Conservation (phyloP, 768 basidiomycete genomes). For the Suillus brevipes region DNA sequence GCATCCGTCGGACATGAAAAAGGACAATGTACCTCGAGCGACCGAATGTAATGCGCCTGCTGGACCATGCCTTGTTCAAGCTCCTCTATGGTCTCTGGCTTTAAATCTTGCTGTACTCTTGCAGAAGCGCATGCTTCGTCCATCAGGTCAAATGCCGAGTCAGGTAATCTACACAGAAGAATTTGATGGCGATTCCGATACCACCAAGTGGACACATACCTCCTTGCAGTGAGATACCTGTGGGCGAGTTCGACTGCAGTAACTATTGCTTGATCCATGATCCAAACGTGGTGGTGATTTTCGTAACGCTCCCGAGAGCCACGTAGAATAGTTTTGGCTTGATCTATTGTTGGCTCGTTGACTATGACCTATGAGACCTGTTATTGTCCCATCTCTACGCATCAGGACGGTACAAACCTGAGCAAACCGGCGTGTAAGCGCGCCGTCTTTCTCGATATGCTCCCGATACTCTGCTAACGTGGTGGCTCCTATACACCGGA, state of each 20-base stretch:
- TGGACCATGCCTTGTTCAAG: conserved; percentile 5
- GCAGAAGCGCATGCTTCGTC: conserved; percentile 13
- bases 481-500: conserved; percentile 12
- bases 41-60: conserved; percentile 1
- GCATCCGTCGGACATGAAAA: neutral
- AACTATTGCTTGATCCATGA: conserved; percentile 11
- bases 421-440: conserved; percentile 13
- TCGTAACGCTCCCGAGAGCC: conserved; percentile 11
- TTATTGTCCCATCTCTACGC: neutral
- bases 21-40: conserved; percentile 8
- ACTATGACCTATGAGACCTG: conserved; percentile 8
- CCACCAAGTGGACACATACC: conserved; percentile 4
- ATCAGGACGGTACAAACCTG: conserved; percentile 2
- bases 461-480: conserved; percentile 12
- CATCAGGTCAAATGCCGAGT: conserved; percentile 12
- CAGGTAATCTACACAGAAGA: conserved; percentile 8
- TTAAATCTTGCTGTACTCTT: conserved; percentile 10
- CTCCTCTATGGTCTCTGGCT: conserved; percentile 8
- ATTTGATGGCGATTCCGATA: neutral
- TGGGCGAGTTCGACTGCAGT: conserved; percentile 12
- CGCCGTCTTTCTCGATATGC: conserved; percentile 14
- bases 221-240: conserved; percentile 12
- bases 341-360: conserved; percentile 10
- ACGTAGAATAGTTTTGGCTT: conserved; percentile 13
- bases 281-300: conserved; percentile 10